phyloP scores from a whole-genome alignment of 345 rosid species.

The Kernera saxatilis region DNA sequence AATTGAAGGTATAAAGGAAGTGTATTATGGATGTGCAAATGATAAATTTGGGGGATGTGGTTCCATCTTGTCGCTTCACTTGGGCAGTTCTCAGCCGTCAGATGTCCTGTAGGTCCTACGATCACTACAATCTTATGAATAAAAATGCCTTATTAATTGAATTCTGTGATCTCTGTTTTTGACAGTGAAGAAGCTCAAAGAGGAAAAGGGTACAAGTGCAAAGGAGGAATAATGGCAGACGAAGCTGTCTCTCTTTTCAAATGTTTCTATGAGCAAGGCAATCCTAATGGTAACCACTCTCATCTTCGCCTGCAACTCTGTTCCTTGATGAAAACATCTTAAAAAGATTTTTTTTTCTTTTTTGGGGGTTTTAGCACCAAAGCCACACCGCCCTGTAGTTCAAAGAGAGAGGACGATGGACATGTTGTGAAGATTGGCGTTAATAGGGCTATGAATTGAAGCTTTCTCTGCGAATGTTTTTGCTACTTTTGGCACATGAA shows the following conservation, averaged over 20 bases:
- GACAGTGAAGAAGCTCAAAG: constrained; percentile 30
- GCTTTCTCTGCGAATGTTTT: neutral
- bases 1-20: constrained; percentile 54
- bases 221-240: constrained; percentile 67
- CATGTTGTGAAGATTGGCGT: neutral
- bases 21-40: constrained; percentile 68
- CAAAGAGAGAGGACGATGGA: constrained; percentile 18
- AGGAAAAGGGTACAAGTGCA: constrained; percentile 48
- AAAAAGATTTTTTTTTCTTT: neutral
- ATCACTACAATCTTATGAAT: neutral
- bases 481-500: neutral
- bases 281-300: constrained; percentile 64
- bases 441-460: neutral
- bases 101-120: constrained; percentile 22
- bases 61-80: constrained; percentile 56
- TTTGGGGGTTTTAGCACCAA: constrained; percentile 42
- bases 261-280: constrained; percentile 81
- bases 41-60: constrained; percentile 95
- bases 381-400: constrained; percentile 43
- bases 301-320: neutral
- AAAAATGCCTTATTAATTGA: neutral
- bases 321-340: neutral
- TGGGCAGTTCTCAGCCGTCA: constrained; percentile 32
- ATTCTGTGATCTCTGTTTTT: neutral
- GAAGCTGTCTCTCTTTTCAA: constrained; percentile 66